Evolutionary conservation across 1,284 basidiomycete species (phyloP).

Genomic region (Xanthoconium separans): DNA sequence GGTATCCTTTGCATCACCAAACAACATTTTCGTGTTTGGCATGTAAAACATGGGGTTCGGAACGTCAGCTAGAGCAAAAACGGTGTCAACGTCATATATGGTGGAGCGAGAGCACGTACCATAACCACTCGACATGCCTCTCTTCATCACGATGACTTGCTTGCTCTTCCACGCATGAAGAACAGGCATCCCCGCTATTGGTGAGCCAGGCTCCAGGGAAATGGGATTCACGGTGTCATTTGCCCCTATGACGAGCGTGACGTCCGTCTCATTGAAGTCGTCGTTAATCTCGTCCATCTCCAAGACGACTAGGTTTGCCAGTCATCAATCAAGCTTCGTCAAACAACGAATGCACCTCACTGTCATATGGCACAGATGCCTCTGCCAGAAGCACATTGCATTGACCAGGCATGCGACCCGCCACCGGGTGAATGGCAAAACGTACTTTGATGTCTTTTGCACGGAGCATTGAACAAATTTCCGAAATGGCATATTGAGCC

Average conservation of each 20-base stretch:
- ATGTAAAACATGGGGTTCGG: conserved; percentile 91
- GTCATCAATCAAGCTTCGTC: conserved; percentile 2
- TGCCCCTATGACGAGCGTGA: conserved; percentile 84
- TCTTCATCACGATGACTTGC: conserved; percentile 87
- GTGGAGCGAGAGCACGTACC: conserved; percentile 42
- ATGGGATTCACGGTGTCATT: conserved; percentile 91
- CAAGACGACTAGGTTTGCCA: conserved; percentile 60
- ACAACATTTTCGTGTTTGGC: conserved; percentile 84
- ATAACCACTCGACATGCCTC: conserved; percentile 82
- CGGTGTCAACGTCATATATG: conserved; percentile 9
- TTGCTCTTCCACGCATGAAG: conserved; percentile 89
- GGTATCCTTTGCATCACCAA: conserved; percentile 84
- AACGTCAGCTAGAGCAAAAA: conserved; percentile 61
- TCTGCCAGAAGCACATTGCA: conserved; percentile 86
- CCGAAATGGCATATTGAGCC: conserved; percentile 83
- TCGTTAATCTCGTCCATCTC: conserved; percentile 94
- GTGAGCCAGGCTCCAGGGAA: conserved; percentile 79
- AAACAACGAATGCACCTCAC: conserved; percentile 42
- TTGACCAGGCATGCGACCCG: conserved; percentile 81
- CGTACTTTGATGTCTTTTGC: conserved; percentile 74
- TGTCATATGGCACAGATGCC: conserved; percentile 85
- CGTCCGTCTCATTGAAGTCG: conserved; percentile 81
- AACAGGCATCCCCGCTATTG: conserved; percentile 88
- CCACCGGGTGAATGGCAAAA: conserved; percentile 66
- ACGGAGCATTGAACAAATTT: conserved; percentile 71